Percentiles rank a stretch among this genome's conserved stretches.
Evolutionary conservation across 176 grass and related monocot species (phyloP).

Genomic region (Microstegium vimineum): DNA sequence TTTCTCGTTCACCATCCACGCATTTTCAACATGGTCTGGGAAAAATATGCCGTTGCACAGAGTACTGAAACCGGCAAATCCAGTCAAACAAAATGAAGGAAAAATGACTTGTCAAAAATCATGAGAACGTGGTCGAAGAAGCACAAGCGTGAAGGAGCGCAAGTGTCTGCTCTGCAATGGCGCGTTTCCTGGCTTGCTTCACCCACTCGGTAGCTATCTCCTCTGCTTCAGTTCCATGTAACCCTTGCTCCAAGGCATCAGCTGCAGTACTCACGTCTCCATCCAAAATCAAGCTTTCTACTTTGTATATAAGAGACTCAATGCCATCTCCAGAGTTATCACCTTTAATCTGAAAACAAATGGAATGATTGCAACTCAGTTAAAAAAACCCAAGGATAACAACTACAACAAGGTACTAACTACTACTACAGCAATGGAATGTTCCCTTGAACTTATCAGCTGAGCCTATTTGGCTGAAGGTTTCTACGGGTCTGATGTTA

Average conservation of each 20-base stretch:
- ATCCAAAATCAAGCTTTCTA: constrained; percentile 59
- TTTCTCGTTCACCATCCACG: constrained; percentile 7
- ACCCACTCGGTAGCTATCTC: constrained; percentile 68
- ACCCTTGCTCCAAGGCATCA: constrained; percentile 66
- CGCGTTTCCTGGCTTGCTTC: constrained; percentile 64
- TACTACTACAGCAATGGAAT: too few relatives aligned
- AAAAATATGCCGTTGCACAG: not conserved
- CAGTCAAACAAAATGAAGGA: not conserved
- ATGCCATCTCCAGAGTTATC: constrained; percentile 70
- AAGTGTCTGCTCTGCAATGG: constrained; percentile 86
- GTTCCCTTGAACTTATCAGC: too few relatives aligned
- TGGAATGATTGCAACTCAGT: constrained; percentile 25
- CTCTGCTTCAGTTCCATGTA: constrained; percentile 68
- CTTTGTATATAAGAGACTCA: constrained; percentile 71
- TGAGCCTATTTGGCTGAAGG: too few relatives aligned
- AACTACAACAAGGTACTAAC: not conserved
- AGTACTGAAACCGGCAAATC: not conserved
- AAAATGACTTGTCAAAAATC: constrained; percentile 6
- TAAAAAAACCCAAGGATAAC: not conserved
- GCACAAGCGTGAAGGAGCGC: constrained; percentile 81
- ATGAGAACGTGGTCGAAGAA: constrained; percentile 64
- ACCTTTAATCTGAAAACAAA: constrained; percentile 71
- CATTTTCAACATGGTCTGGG: constrained; percentile 29
- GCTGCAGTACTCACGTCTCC: constrained; percentile 82
- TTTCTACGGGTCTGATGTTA: too few relatives aligned